Evolutionary conservation across 2,329 filamentous ascomycete species (phyloP), one percentile per base, ranked within the genome.

Genomic region (Lizonia empirigonia): DNA sequence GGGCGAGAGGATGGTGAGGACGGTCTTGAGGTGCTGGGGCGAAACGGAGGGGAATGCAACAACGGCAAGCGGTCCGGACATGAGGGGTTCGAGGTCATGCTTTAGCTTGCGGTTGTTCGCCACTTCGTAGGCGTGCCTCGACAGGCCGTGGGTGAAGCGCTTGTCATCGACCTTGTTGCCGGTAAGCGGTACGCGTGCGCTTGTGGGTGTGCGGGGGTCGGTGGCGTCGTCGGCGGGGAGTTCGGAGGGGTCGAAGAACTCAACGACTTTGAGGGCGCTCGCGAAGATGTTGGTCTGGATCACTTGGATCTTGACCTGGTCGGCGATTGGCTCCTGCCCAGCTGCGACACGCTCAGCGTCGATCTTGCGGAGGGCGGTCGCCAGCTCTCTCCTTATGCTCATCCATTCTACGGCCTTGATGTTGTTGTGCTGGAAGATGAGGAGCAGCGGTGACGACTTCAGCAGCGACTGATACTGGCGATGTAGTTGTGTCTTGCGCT

Each of bases 281-380:
- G 87, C 86, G 70, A 99, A 90, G 68, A 99, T 95, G 68, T 90
- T 89, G 12, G 90, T 94, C 69, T 94, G 88, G 48, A 99, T 79
- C 20, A 96, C 89, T 72, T 95, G 88, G 20, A 97, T 72, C 74
- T 90, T 87, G 60, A 94, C 81, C 30, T 79, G 76, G 1, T 82
- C 75, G n/a, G 82, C 80, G 26, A 90, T 70, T 16, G 73, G 67
- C 15, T 75, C 65, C 26, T 71, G 63, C 16, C 74, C 75, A 8
- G 78, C 76, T 84, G 50, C 89, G 77, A 67, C 87, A 85, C 77
- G 85, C 85, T 77, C 87, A 78, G 65, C 87, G 78, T 93, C 89
- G 3, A 87, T 78, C 61, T 86, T 88, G 24, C 73, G 72, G 49
- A 90, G 70, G 0, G 86, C 85, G 19, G 74, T 76, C 10, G 76